phyloP scores from a whole-genome alignment of 1,284 basidiomycete genomes.

The Austroboletus niveus region DNA sequence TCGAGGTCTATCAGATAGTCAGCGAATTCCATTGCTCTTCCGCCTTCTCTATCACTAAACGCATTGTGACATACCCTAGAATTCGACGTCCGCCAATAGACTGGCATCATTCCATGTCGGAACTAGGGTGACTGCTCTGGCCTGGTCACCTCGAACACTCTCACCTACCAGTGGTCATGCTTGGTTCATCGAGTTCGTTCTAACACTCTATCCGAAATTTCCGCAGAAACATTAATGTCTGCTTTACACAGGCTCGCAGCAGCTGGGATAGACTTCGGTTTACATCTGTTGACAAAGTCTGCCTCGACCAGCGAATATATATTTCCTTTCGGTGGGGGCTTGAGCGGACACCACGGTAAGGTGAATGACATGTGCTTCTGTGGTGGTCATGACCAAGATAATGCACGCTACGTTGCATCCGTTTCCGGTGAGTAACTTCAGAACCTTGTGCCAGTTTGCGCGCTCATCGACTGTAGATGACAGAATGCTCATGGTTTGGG shows the following conservation, averaged over 20 bases:
- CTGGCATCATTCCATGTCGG: constrained; percentile 75
- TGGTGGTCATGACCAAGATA: constrained; percentile 64
- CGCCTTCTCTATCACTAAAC: constrained; percentile 11
- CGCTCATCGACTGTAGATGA: constrained; percentile 50
- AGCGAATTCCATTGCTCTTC: constrained; percentile 22
- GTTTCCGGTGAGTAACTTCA: constrained; percentile 56
- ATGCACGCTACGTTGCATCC: constrained; percentile 70
- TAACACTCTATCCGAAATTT: neutral
- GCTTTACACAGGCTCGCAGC: constrained; percentile 52
- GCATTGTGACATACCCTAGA: constrained; percentile 25
- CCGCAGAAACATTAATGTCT: neutral
- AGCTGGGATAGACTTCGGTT: constrained; percentile 63
- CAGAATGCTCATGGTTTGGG: constrained; percentile 81
- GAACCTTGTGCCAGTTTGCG: neutral
- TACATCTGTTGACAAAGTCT: constrained; percentile 65
- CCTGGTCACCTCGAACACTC: constrained; percentile 68
- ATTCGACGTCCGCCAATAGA: constrained; percentile 40
- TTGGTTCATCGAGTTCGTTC: constrained; percentile 69
- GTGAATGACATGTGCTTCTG: constrained; percentile 76
- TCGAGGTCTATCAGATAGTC: constrained; percentile 66
- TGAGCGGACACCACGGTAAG: constrained; percentile 72
- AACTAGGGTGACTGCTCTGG: constrained; percentile 67
- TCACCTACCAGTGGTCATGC: constrained; percentile 62
- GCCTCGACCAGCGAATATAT: constrained; percentile 48
- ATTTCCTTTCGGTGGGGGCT: constrained; percentile 71